Base-by-base conservation (phyloP, 1,139 yeast genomes). In the Candida sanyaensis region DNA sequence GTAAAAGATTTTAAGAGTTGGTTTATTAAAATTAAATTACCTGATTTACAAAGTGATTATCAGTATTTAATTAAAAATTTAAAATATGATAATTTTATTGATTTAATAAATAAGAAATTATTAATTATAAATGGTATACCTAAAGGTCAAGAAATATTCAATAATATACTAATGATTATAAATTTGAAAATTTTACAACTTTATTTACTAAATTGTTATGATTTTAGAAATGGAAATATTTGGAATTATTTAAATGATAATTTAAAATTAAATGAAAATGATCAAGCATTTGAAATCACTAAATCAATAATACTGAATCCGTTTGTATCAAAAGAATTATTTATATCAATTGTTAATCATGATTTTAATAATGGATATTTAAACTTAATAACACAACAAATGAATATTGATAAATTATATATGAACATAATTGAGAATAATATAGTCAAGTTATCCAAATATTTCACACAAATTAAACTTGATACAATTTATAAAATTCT, bases 71-170 rank as follows among this genome's bases (percentile, higher is more conserved):
- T 64, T 4, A 55, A 60, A 23, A 56, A 55, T 2, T 57, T 58
- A 34, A 49, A 56, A n/a, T 45, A 41, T 29, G 49, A 51, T 24
- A 62, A 64, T 41, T 55, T 72, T 17, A 63, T 71, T 39, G 78
- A 73, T 34, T 61, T 73, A 50, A 62, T 73, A 26, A 70, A 71
- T 51, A 72, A 73, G 51, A 74, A 74, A 52, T 55, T 73, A 41
- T 56, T 67, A n/a, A 51, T 66, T 21, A 48, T 64, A 2, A 65
- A 62, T 38, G 53, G 56, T 41, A 41, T 59, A 7, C 57, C 63
- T 3, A 45, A 44, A 32, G 45, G 39, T 37, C 41, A n/a, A 1
- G 42, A 37, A 11, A 34, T 44, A 26, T 50, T 43, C n/a, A 17
- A 24, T 2, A n/a, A 41, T 37, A 42, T 47, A 26, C 44, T 33